A percentile compares a stretch with the other conserved stretches of the same genome.
Conservation (phyloP, 2,329 filamentous ascomycete species). For the Magnaporthiopsis rhizophila region DNA sequence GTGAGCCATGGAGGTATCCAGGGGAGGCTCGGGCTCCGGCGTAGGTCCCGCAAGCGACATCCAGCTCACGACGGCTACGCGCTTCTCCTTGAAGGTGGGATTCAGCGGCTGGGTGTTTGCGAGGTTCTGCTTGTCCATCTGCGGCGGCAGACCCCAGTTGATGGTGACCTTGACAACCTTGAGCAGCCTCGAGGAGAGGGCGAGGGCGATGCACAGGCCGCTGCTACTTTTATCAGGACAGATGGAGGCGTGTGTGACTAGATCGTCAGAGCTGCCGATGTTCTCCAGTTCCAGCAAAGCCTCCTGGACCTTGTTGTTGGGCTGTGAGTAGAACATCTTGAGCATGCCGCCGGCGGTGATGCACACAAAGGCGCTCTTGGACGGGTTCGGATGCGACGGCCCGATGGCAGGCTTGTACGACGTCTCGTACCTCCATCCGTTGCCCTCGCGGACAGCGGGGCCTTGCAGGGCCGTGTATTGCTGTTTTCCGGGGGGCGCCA, state of each 20-base stretch:
- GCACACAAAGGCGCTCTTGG: slow-evolving; percentile 67
- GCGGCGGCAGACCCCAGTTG: slow-evolving; percentile 57
- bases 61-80: slow-evolving; percentile 51
- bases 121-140: slow-evolving; percentile 45
- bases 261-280: slow-evolving; percentile 61
- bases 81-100: slow-evolving; percentile 45
- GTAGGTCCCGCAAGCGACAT: slow-evolving; percentile 33
- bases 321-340: slow-evolving; percentile 70
- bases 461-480: slow-evolving; percentile 45
- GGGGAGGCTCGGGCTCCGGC: slow-evolving; percentile 25
- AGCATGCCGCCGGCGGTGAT: slow-evolving; percentile 68
- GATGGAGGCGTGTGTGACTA: slow-evolving; percentile 73
- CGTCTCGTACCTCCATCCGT: slow-evolving; percentile 62
- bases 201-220: slow-evolving; percentile 55
- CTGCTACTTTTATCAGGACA: slow-evolving; percentile 62
- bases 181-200: slow-evolving; percentile 63
- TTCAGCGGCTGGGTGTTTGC: slow-evolving; percentile 39
- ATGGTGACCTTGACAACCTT: slow-evolving; percentile 67
- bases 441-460: slow-evolving; percentile 54
- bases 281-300: slow-evolving; percentile 66
- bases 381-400: slow-evolving; percentile 63
- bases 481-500: slow-evolving; percentile 36
- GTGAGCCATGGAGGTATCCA: slow-evolving; percentile 47
- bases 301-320: slow-evolving; percentile 64
- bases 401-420: slow-evolving; percentile 58